Conservation (phyloP, 371 early-diverging fungal genomes). For the Mucor irregularis region DNA sequence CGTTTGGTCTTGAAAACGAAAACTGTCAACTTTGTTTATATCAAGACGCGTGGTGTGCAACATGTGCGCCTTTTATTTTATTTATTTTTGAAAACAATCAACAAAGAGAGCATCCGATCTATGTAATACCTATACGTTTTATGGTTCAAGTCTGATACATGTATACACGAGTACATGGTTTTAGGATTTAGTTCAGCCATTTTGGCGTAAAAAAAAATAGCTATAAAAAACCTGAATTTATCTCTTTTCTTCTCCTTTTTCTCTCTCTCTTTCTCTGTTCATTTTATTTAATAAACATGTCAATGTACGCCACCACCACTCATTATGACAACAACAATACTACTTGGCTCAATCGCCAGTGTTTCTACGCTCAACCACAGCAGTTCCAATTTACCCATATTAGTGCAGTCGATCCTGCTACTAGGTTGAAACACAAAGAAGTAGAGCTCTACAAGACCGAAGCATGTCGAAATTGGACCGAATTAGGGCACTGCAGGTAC, state of each 20-base stretch:
- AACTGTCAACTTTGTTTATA: conserved; percentile 11
- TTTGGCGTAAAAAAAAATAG: conserved; percentile 7
- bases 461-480: conserved; percentile 88
- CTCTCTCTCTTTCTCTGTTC: background rate
- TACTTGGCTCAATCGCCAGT: conserved; percentile 3
- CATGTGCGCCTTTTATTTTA: background rate
- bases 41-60: conserved; percentile 1
- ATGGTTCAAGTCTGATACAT: no score
- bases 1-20: conserved; percentile 53
- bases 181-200: no score
- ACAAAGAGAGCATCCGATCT: conserved; percentile 2
- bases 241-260: conserved; percentile 7
- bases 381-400: background rate
- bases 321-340: conserved; percentile 2
- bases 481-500: conserved; percentile 84
- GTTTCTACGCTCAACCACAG: background rate
- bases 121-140: no score
- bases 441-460: conserved; percentile 93
- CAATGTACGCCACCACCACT: background rate
- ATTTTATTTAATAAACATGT: background rate
- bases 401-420: background rate
- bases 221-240: background rate
- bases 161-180: background rate
- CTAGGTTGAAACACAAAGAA: conserved; percentile 10
- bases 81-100: background rate